Evolutionary conservation across 1,139 yeast species (phyloP).

Genomic region (Saccharomyces hybrid): DNA sequence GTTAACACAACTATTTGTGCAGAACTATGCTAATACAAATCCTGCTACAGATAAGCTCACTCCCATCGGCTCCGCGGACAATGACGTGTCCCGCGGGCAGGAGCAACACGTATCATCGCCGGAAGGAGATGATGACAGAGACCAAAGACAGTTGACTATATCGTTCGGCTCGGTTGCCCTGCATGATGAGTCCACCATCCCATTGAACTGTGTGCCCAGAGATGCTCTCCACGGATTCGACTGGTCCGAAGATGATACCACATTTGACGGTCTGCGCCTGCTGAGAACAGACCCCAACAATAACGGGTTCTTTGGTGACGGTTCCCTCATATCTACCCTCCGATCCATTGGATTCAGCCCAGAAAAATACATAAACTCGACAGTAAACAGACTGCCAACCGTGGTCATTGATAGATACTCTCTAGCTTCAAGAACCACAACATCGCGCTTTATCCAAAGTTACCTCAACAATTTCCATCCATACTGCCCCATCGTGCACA

Average conservation of each 20-base stretch:
- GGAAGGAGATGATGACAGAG: neutral
- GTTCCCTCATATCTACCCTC: conserved; percentile 42
- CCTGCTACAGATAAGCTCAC: neutral
- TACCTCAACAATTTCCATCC: conserved; percentile 49
- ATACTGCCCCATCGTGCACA: conserved; percentile 54
- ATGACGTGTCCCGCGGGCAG: neutral
- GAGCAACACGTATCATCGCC: neutral
- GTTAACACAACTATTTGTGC: conserved; percentile 1
- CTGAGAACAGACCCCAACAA: conserved; percentile 41
- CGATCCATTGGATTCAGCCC: conserved; percentile 18
- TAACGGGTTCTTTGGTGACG: conserved; percentile 57
- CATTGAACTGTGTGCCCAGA: conserved; percentile 36
- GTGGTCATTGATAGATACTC: conserved; percentile 10
- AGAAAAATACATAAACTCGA: neutral
- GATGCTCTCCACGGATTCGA: conserved; percentile 45
- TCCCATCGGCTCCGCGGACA: neutral
- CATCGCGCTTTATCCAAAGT: conserved; percentile 34
- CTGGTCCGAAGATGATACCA: conserved; percentile 46
- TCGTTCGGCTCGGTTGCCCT: neutral
- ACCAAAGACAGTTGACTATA: neutral
- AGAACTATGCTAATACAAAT: conserved; percentile 1
- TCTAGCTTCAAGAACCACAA: conserved; percentile 22
- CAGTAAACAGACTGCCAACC: conserved; percentile 1
- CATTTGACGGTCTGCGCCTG: conserved; percentile 49
- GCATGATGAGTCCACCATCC: conserved; percentile 8